Evolutionary conservation across 1,284 basidiomycete species (phyloP).

Genomic region (Schizopora paradoxa): DNA sequence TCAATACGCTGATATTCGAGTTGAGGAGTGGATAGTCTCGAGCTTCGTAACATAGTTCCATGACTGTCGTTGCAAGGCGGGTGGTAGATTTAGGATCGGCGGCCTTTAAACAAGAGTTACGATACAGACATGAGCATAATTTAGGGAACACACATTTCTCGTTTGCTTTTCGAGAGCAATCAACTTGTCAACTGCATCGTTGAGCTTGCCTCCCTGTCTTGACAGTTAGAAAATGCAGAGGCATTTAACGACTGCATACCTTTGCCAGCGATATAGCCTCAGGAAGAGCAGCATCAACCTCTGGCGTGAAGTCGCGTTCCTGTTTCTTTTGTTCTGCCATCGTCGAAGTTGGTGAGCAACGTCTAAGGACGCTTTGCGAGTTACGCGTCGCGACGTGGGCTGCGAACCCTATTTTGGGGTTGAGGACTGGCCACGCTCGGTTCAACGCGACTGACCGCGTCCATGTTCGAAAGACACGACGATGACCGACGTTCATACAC

Average conservation of each 20-base stretch:
- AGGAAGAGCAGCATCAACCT: constrained; percentile 60
- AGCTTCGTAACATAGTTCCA: constrained; percentile 68
- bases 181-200: constrained; percentile 88
- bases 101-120: constrained; percentile 49
- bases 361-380: constrained; percentile 23
- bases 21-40: constrained; percentile 71
- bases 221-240: constrained; percentile 4
- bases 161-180: constrained; percentile 92
- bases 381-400: constrained; percentile 16
- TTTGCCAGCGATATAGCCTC: constrained; percentile 50
- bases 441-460: constrained; percentile 1
- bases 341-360: constrained; percentile 20
- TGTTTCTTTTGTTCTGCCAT: constrained; percentile 79
- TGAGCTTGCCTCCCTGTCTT: constrained; percentile 66
- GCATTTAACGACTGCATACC: constrained; percentile 35
- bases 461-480: background rate
- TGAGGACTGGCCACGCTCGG: background rate
- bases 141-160: constrained; percentile 69
- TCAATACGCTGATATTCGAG: constrained; percentile 65
- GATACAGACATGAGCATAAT: constrained; percentile 7
- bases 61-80: constrained; percentile 72
- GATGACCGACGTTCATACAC: constrained; percentile 44
- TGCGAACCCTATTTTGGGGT: background rate
- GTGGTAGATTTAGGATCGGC: constrained; percentile 91
- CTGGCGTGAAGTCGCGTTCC: constrained; percentile 69